Percentiles rank a stretch among this genome's conserved stretches.
These are phyloP conservation scores for Hypsizygus ulmarius DNA, from an alignment of 1,284 basidiomycete genomes.

Conservation along the genomic window DNA sequence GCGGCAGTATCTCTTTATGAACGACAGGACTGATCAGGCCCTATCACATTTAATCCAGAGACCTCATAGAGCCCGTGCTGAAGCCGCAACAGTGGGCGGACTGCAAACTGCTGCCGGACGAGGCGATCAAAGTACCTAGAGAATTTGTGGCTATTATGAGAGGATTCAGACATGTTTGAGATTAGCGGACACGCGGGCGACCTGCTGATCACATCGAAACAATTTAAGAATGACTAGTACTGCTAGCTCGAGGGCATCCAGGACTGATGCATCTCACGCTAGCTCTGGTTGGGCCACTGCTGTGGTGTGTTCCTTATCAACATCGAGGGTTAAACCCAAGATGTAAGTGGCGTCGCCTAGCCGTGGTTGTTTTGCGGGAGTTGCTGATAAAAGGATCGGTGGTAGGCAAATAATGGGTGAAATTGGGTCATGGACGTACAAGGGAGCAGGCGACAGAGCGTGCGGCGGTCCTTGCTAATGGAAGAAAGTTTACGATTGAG, in stretches of 20 bases:
- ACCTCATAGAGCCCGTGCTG: slow-evolving; percentile 93
- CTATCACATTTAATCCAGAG: slow-evolving; percentile 79
- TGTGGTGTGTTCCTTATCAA: slow-evolving; percentile 93
- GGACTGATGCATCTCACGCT: slow-evolving; percentile 99
- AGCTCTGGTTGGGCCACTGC: slow-evolving; percentile 99
- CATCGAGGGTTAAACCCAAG: slow-evolving; percentile 77
- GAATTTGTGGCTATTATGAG: not conserved
- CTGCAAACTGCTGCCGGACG: slow-evolving; percentile 90
- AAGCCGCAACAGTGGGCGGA: slow-evolving; percentile 99
- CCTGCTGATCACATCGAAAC: slow-evolving; percentile 78
- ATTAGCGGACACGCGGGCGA: slow-evolving; percentile 86
- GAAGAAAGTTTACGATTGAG: slow-evolving; percentile 73
- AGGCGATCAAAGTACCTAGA: slow-evolving; percentile 71
- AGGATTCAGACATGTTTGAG: not conserved
- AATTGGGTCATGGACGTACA: slow-evolving; percentile 89
- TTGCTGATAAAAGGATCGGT: not conserved
- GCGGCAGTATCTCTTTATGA: slow-evolving; percentile 7
- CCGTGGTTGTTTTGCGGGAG: not conserved
- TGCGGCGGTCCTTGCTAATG: slow-evolving; percentile 73
- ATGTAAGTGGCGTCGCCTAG: slow-evolving; percentile 43
- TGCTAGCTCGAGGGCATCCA: slow-evolving; percentile 96
- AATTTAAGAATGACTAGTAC: slow-evolving; percentile 94
- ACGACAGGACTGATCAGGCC: slow-evolving; percentile 2
- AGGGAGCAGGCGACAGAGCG: slow-evolving; percentile 79
- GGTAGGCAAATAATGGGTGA: slow-evolving; percentile 64